These are phyloP conservation scores for Boletellus ananiceps DNA, from an alignment of 768 basidiomycete species.

Conservation along the genomic window DNA sequence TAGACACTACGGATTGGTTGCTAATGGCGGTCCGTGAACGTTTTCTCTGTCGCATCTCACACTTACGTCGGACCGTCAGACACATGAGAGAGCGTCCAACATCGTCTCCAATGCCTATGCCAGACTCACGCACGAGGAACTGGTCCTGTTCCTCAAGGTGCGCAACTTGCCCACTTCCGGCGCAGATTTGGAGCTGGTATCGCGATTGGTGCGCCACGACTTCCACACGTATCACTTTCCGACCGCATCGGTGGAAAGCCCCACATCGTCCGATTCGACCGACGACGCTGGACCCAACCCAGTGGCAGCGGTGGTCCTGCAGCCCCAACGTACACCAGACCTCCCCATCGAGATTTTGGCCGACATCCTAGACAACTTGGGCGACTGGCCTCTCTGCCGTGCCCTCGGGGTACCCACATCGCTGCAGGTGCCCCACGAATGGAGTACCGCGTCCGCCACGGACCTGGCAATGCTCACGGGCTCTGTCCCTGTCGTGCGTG, in stretches of 20 bases:
- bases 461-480: constrained; percentile 73
- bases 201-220: constrained; percentile 71
- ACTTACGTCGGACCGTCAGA: constrained; percentile 20
- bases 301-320: constrained; percentile 23
- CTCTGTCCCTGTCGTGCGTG: constrained; percentile 54
- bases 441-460: constrained; percentile 63
- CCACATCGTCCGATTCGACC: constrained; percentile 20
- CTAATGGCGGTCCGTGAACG: constrained; percentile 39
- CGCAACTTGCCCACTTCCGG: constrained; percentile 67
- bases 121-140: constrained; percentile 60
- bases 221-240: constrained; percentile 65
- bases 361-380: constrained; percentile 71
- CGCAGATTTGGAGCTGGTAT: constrained; percentile 58
- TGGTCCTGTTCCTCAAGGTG: constrained; percentile 70
- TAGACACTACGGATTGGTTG: background rate
- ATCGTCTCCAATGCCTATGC: constrained; percentile 67
- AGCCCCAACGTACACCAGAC: constrained; percentile 42
- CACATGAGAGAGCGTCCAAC: constrained; percentile 27
- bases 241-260: constrained; percentile 28
- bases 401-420: constrained; percentile 73
- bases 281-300: constrained; percentile 21
- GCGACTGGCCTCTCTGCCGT: constrained; percentile 80
- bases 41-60: constrained; percentile 8
- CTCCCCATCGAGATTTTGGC: constrained; percentile 75
- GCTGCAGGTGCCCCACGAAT: constrained; percentile 59